Conservation (phyloP, 805 yeast genomes). For the Yamadazyma phyllophila region DNA sequence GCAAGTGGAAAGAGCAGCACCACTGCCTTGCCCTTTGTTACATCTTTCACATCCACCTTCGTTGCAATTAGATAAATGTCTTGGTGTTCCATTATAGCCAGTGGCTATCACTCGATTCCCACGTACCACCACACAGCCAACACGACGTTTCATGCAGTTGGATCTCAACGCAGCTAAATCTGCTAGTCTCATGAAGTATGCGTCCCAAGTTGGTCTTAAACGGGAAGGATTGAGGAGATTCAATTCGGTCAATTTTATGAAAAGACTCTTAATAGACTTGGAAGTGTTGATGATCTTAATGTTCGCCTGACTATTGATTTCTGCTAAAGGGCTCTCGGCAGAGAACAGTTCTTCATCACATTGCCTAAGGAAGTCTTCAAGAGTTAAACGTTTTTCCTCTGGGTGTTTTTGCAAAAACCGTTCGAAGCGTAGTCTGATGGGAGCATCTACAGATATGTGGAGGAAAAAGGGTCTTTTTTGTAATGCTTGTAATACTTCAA, state of each 20-base stretch:
- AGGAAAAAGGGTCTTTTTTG: conserved; percentile 79
- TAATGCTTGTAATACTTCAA: conserved; percentile 44
- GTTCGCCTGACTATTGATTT: conserved; percentile 56
- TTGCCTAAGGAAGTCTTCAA: conserved; percentile 36
- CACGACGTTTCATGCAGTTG: conserved; percentile 96
- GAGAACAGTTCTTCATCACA: conserved; percentile 38
- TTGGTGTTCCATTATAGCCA: conserved; percentile 97
- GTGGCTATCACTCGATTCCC: conserved; percentile 88
- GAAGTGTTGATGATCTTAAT: conserved; percentile 42
- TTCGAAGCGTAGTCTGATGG: conserved; percentile 48
- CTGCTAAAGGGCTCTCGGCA: conserved; percentile 50
- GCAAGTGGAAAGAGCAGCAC: conserved; percentile 75
- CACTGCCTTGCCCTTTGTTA: conserved; percentile 63
- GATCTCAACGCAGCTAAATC: conserved; percentile 89
- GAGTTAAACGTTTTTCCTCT: conserved; percentile 2
- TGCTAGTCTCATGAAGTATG: conserved; percentile 91
- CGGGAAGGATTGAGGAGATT: conserved; percentile 41
- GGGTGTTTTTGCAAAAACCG: conserved; percentile 21
- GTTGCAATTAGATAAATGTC: conserved; percentile 82
- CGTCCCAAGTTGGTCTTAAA: conserved; percentile 92
- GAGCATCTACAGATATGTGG: conserved; percentile 76
- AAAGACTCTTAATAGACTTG: conserved; percentile 32
- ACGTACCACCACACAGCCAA: conserved; percentile 91
- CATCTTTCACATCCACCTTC: conserved; percentile 96
- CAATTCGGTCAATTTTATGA: conserved; percentile 39